Base-by-base conservation (phyloP, 2,329 filamentous ascomycete genomes). In the Nemania abortiva region DNA sequence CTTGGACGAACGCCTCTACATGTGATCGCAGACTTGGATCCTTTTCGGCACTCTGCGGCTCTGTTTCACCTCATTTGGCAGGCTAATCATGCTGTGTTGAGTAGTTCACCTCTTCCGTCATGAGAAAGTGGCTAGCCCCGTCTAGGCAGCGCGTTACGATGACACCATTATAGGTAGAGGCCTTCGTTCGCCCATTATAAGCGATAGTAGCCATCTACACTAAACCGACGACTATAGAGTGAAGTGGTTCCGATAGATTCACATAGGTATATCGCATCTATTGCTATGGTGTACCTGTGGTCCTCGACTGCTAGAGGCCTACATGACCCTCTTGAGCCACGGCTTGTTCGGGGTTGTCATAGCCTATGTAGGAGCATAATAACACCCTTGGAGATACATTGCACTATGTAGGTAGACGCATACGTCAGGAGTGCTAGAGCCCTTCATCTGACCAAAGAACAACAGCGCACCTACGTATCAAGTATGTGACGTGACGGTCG, bases 1-100 rank as follows among this genome's bases (percentile, higher is more conserved):
- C 68, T 70, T 61, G 68, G 65, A 62, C 61, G 49, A 65, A 65
- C 61, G 58, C 52, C 24, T 49, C 57, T 55, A 68, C 55, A 54
- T 45, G 50, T 54, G 45, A 60, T 57, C 55, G 56, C 68, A 55
- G 39, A 64, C 68, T 68, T 3, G 56, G 61, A 27, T 34, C 52
- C 31, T 56, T 42, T 68, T 62, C 66, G 58, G 49, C 29, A 69
- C 49, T 63, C 63, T 71, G 66, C 66, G 69, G 65, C 65, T 70
- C 65, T 70, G 57, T 57, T 55, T 68, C 54, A 15, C 63, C 66
- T 60, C 47, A 53, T 61, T 63, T 54, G 66, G 69, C 54, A 53
- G 31, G 55, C 39, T 58, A 27, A 59, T 31, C 34, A 54, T 59
- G 49, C 20, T 29, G 24, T 52, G 15, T n/a, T 52, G 20, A 9